Conservation (phyloP, 306 rosid species). For the Macrotyloma uniflorum region DNA sequence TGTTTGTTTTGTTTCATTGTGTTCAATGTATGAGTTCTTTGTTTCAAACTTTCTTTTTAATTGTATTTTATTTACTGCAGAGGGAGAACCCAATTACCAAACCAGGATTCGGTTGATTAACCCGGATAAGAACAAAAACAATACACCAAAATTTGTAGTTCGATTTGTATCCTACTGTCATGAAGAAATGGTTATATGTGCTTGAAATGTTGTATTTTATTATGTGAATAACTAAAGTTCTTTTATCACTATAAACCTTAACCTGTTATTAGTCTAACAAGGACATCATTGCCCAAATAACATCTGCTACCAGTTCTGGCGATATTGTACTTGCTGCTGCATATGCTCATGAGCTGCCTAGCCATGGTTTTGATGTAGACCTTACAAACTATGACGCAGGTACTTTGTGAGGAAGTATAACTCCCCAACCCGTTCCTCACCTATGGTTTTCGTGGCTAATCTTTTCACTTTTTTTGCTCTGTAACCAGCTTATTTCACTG, state of each 20-base stretch:
- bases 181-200: neutral
- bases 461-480: neutral
- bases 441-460: neutral
- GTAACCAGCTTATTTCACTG: conserved; percentile 81
- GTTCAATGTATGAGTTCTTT: neutral
- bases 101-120: conserved; percentile 84
- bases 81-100: conserved; percentile 84
- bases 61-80: conserved; percentile 43
- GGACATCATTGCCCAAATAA: conserved; percentile 72
- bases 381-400: conserved; percentile 95
- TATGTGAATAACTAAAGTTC: no score
- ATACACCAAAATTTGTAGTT: conserved; percentile 90
- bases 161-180: conserved; percentile 71
- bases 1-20: neutral
- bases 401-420: conserved; percentile 11
- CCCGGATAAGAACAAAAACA: conserved; percentile 87
- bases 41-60: neutral
- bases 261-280: conserved; percentile 66
- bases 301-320: conserved; percentile 85
- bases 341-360: conserved; percentile 75
- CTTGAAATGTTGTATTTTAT: neutral
- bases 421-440: neutral
- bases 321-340: conserved; percentile 84
- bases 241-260: neutral
- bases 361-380: conserved; percentile 6